phyloP scores from a whole-genome alignment of 208 protist species.

The Leishmania aethiopica region DNA sequence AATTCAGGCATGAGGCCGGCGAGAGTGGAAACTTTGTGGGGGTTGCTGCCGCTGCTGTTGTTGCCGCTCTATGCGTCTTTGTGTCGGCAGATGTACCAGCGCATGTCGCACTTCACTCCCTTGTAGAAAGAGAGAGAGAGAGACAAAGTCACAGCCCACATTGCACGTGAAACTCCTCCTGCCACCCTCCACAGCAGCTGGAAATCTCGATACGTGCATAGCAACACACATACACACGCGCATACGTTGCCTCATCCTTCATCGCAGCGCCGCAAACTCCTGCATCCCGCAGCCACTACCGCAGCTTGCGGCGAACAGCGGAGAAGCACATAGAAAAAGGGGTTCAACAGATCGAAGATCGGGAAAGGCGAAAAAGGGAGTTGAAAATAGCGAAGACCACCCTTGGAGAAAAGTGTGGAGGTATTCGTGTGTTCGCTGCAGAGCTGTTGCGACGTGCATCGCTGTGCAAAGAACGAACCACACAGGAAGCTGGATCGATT shows the following conservation, averaged over 20 bases:
- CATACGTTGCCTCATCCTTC: neutral
- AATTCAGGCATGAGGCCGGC: neutral
- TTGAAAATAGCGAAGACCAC: neutral
- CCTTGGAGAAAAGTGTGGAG: neutral
- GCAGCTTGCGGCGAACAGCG: neutral
- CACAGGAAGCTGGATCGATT: neutral
- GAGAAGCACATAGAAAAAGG: neutral
- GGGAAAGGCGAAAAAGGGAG: neutral
- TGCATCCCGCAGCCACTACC: neutral
- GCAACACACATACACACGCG: neutral
- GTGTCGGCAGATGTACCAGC: neutral
- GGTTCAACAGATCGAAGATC: neutral
- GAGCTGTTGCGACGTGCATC: neutral
- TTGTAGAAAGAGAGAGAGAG: neutral
- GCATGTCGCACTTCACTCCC: neutral
- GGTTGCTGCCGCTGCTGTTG: neutral
- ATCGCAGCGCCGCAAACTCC: neutral
- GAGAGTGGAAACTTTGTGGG: neutral
- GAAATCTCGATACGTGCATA: neutral
- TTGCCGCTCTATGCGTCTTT: neutral
- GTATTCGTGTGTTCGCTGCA: neutral
- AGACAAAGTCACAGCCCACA: neutral
- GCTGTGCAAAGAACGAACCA: neutral
- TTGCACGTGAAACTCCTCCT: neutral
- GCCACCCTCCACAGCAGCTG: neutral